Base-by-base conservation (phyloP, 1,284 basidiomycete species). In the Fomitopsis betulina region DNA sequence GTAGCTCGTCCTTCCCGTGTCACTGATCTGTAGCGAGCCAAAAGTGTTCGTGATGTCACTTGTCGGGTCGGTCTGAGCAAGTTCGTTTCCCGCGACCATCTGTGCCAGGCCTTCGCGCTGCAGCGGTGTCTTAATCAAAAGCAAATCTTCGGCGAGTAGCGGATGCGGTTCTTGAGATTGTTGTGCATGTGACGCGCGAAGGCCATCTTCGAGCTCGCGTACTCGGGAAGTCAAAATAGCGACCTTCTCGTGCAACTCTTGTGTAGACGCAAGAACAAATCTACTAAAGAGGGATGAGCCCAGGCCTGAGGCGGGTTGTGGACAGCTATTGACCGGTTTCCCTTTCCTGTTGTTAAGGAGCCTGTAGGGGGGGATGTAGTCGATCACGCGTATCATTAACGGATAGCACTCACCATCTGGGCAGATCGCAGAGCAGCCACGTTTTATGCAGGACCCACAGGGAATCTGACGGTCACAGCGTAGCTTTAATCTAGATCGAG, bases 221-320 rank as follows among this genome's bases (percentile, higher is more conserved):
- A 91, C 85, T 50, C 91, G 87, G 60, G 74, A 83, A 43, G 85
- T 83, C 8, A 93, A 81, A 67, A 89, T 84, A 21, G 82, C 76
- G 58, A 93, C 92, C 71, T 91, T 90, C 71, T 91, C 88, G 68
- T 92, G 90, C 0, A 92, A 76, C 64, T 92, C 89, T 70, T 89
- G 86, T 0, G 89, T 92, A 0, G 88, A 89, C 0, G 90, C 89
- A 42, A 92, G 80, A 1, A 91, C 88, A 65, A 91, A 91, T n/a
- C 88, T 88, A 63, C 6, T 40, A 61, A 57, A 50, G 62, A 64
- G 57, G 52, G 19, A 47, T 58, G 59, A 62, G 57, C 54, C 55
- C 53, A 58, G 38, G 43, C 61, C 58, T 55, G 42, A 54, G 33
- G 23, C 13, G 33, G 32, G 27, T 38, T n/a, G 23, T 15, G 52